These are phyloP conservation scores for Myriangium duriaei DNA, from an alignment of 2,329 filamentous ascomycete genomes.

Conservation along the genomic window DNA sequence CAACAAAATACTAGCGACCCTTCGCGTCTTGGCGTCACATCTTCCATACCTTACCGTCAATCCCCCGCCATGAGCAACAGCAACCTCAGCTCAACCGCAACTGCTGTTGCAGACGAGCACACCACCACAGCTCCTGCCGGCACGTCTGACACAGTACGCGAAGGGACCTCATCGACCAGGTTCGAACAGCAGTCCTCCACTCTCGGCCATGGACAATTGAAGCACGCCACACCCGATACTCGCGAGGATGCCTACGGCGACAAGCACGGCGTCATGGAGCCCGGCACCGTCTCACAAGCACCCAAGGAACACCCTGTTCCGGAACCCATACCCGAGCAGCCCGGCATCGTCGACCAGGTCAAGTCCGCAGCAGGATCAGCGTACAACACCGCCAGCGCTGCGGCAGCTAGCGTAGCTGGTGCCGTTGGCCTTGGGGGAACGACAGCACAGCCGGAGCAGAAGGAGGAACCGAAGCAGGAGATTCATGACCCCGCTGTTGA, in stretches of 20 bases:
- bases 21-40: constrained; percentile 1
- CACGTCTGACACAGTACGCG: constrained; percentile 13
- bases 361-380: constrained; percentile 25
- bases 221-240: constrained; percentile 30
- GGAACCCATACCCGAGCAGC: constrained; percentile 18
- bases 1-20: constrained; percentile 6
- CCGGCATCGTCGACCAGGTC: constrained; percentile 31
- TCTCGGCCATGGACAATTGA: constrained; percentile 31
- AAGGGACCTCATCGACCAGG: constrained; percentile 30
- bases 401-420: constrained; percentile 23
- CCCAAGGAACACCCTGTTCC: constrained; percentile 33
- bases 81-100: constrained; percentile 4
- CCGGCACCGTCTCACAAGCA: constrained; percentile 36
- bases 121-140: constrained; percentile 7
- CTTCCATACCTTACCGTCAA: constrained; percentile 7
- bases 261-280: constrained; percentile 35
- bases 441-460: constrained; percentile 18
- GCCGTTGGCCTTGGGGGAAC: constrained; percentile 20
- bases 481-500: constrained; percentile 21
- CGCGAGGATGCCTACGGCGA: constrained; percentile 32
- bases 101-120: neutral
- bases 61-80: neutral
- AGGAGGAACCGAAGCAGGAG: constrained; percentile 12
- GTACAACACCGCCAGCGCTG: constrained; percentile 17
- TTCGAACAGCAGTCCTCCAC: constrained; percentile 31